Evolutionary conservation across 1,139 yeast species (phyloP).

Genomic region (Lodderomyces margitis): DNA sequence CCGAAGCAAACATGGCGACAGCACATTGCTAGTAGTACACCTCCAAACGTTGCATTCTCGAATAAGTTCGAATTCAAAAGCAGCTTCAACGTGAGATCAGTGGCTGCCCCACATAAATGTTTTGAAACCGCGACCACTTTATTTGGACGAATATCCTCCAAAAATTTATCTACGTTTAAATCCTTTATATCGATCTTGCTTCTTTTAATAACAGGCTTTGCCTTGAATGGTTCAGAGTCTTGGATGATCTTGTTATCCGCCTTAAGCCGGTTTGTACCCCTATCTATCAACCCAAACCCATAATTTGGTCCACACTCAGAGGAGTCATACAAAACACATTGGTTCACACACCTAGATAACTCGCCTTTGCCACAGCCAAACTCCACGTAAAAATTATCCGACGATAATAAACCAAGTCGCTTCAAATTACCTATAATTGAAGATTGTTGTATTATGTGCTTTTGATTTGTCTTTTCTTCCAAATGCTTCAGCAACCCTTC

Average conservation of each 20-base stretch:
- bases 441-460: conserved; percentile 82
- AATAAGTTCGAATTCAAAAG: conserved; percentile 43
- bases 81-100: conserved; percentile 78
- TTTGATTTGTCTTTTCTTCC: conserved; percentile 52
- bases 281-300: conserved; percentile 66
- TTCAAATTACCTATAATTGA: conserved; percentile 73
- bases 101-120: conserved; percentile 92
- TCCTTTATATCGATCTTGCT: conserved; percentile 79
- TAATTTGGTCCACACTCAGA: conserved; percentile 20
- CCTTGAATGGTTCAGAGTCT: conserved; percentile 33
- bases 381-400: conserved; percentile 53
- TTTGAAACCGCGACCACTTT: conserved; percentile 68
- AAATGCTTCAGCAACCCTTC: conserved; percentile 37
- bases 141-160: conserved; percentile 24
- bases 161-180: conserved; percentile 49
- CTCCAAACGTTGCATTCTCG: conserved; percentile 32
- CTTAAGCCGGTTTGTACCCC: conserved; percentile 78
- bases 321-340: conserved; percentile 36
- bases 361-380: conserved; percentile 94
- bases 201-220: conserved; percentile 45
- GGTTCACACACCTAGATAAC: conserved; percentile 64
- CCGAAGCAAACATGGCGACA: conserved; percentile 82
- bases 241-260: conserved; percentile 65
- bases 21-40: conserved; percentile 86
- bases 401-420: conserved; percentile 36